Evolutionary conservation across 192 early-diverging fungal species (phyloP).

Genomic region (Chytriomyces sp.): DNA sequence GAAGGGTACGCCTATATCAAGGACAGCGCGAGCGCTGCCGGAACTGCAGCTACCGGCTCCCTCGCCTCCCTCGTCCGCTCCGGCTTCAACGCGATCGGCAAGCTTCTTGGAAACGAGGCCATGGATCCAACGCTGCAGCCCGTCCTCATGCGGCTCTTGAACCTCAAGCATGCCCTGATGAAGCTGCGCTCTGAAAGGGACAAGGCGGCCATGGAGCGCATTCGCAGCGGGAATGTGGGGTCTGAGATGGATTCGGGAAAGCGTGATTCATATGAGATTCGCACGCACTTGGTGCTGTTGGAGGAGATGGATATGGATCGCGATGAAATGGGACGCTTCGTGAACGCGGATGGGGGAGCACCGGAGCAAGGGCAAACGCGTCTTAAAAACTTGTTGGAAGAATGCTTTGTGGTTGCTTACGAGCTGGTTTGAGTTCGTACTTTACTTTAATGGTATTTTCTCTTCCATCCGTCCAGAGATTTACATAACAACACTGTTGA

Average conservation of each 20-base stretch:
- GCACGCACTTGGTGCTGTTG: conserved; percentile 15
- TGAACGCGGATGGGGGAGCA: conserved; percentile 30
- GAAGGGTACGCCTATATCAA: conserved; percentile 12
- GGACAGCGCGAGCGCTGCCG: not conserved
- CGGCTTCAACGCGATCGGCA: not conserved
- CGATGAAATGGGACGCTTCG: conserved; percentile 31
- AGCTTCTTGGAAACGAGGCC: conserved; percentile 8
- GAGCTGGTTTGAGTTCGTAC: conserved; percentile 35
- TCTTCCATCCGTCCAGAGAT: no score
- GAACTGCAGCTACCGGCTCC: not conserved
- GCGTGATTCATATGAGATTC: conserved; percentile 10
- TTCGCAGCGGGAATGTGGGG: not conserved
- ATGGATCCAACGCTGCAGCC: conserved; percentile 27
- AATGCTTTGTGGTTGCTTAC: conserved; percentile 32
- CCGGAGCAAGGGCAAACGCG: conserved; percentile 9
- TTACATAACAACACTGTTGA: no score
- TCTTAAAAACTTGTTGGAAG: conserved; percentile 28
- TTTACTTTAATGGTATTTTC: no score
- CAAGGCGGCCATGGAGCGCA: not conserved
- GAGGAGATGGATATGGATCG: conserved; percentile 32
- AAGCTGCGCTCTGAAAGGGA: conserved; percentile 11
- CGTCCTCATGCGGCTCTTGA: conserved; percentile 2
- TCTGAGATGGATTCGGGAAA: not conserved
- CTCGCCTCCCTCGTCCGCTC: conserved; percentile 15
- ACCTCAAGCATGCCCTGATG: conserved; percentile 8